These are phyloP conservation scores for Macrocybe gigantea DNA, from an alignment of 768 basidiomycete genomes.

Conservation along the genomic window DNA sequence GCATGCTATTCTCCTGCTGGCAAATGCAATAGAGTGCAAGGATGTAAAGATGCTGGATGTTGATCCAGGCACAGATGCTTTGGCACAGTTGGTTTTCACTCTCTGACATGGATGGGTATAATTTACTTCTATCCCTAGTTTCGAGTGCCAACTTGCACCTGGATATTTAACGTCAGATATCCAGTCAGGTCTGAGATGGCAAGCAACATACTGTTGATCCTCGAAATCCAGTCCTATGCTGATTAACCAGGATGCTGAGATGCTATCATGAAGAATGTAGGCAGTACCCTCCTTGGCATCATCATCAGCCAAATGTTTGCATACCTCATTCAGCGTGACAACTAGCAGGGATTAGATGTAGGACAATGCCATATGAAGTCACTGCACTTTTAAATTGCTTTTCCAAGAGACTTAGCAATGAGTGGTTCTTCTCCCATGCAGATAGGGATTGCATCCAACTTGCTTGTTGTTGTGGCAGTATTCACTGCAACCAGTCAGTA, in stretches of 20 bases:
- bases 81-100: background rate
- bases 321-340: background rate
- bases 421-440: constrained; percentile 1
- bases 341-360: background rate
- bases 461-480: background rate
- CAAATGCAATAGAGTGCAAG: background rate
- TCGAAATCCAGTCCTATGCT: background rate
- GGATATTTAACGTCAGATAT: background rate
- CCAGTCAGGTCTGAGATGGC: background rate
- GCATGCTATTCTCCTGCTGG: no score
- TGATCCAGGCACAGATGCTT: constrained; percentile 1
- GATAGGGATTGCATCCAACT: background rate
- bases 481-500: constrained; percentile 1
- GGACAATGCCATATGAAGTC: background rate
- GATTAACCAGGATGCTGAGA: background rate
- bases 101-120: no score
- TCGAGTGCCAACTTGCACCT: background rate
- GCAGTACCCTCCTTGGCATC: background rate
- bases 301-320: background rate
- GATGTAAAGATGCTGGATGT: constrained; percentile 4
- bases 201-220: background rate
- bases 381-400: background rate
- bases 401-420: constrained; percentile 2
- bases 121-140: no score
- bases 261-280: background rate